Percentiles rank a stretch among this genome's conserved stretches.
phyloP scores from a whole-genome alignment of 106 monocot genomes.

The Acorus gramineus region DNA sequence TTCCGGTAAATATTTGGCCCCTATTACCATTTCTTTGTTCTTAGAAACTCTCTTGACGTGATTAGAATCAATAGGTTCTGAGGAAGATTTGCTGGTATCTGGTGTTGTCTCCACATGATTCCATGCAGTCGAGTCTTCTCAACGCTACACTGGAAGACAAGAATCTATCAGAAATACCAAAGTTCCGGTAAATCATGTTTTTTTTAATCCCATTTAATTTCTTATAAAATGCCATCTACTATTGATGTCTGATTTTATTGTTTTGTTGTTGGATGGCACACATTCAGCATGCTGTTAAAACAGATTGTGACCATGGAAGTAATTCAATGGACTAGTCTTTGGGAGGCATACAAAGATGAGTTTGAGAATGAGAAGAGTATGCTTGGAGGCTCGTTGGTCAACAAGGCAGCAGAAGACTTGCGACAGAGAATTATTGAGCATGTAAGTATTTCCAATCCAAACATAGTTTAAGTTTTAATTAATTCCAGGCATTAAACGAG shows the following conservation, averaged over 20 bases:
- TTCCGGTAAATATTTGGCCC: conserved; percentile 40
- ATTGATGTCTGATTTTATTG: not conserved
- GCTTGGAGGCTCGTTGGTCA: conserved; percentile 64
- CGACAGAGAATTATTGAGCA: conserved; percentile 90
- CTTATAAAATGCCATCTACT: not conserved
- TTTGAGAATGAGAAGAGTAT: conserved; percentile 82
- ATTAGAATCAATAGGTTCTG: conserved; percentile 47
- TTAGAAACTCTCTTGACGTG: not conserved
- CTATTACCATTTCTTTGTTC: no score
- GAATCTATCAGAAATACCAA: conserved; percentile 87
- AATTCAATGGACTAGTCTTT: conserved; percentile 79
- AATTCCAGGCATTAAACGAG: no score
- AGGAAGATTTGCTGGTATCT: conserved; percentile 98
- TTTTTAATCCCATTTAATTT: not conserved
- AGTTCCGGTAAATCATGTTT: conserved; percentile 50
- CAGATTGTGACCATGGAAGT: conserved; percentile 99
- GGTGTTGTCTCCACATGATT: conserved; percentile 84
- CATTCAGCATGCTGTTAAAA: conserved; percentile 58
- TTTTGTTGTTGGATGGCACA: not conserved
- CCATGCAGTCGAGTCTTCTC: conserved; percentile 99
- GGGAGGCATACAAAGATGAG: conserved; percentile 78
- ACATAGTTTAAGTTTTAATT: not conserved
- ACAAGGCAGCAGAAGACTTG: conserved; percentile 81
- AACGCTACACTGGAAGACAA: conserved; percentile 92
- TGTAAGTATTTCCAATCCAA: conserved; percentile 24